phyloP scores from a whole-genome alignment of 176 grass and related monocot species.

The Ensete ventricosum region DNA sequence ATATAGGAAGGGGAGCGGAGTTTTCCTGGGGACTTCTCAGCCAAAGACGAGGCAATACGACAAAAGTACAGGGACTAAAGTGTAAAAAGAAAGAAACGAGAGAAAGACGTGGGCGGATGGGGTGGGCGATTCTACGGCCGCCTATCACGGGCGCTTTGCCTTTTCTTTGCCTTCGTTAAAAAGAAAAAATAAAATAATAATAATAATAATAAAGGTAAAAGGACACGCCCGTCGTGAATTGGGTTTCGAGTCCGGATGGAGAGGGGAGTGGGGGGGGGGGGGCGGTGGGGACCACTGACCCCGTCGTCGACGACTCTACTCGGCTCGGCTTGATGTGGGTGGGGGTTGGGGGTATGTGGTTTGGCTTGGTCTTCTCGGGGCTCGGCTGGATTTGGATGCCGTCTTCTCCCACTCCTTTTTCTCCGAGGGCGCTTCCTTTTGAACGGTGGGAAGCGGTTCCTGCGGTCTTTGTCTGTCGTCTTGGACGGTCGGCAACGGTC shows the following conservation, averaged over 20 bases:
- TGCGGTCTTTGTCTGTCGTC: too few relatives aligned
- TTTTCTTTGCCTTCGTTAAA: neutral
- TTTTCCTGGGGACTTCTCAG: neutral
- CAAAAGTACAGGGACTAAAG: neutral
- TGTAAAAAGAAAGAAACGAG: neutral
- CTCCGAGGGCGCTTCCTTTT: too few relatives aligned
- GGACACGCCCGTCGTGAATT: neutral
- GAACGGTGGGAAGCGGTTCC: too few relatives aligned
- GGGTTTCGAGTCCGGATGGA: conserved; percentile 3
- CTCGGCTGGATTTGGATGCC: neutral
- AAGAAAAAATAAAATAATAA: neutral
- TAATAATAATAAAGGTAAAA: neutral
- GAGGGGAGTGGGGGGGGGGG: too few relatives aligned
- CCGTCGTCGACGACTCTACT: neutral
- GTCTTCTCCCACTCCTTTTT: neutral
- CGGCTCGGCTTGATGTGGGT: neutral
- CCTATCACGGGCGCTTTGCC: conserved; percentile 1
- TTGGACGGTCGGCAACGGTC: too few relatives aligned
- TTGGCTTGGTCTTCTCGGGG: neutral
- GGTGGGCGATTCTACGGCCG: neutral
- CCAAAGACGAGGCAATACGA: neutral
- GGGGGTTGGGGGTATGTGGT: neutral
- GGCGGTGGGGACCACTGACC: neutral
- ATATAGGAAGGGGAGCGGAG: neutral
- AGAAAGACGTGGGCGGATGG: neutral